These are phyloP conservation scores for Salix suchowensis DNA, from an alignment of 345 rosid genomes.

Conservation along the genomic window DNA sequence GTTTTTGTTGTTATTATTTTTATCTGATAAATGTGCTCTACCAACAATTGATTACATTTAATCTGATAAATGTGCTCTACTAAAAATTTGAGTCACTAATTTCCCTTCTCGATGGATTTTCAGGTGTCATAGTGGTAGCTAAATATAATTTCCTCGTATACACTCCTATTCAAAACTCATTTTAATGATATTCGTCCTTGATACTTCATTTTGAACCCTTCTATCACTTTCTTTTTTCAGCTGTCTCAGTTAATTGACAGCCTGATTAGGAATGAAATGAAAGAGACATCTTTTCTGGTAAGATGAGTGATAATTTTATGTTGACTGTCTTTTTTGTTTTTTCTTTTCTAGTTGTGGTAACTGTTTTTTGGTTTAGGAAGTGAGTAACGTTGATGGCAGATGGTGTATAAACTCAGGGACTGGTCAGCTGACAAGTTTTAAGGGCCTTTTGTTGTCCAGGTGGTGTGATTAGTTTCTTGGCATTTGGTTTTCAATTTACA, in stretches of 20 bases:
- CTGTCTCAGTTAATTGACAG: slow-evolving; percentile 64
- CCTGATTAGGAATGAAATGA: slow-evolving; percentile 54
- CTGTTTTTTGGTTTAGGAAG: slow-evolving; percentile 43
- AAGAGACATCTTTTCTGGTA: slow-evolving; percentile 52
- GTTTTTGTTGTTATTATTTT: too few relatives aligned
- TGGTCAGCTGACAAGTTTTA: slow-evolving; percentile 42
- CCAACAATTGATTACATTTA: background rate
- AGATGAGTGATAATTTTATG: slow-evolving; percentile 10
- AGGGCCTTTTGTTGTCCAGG: slow-evolving; percentile 81
- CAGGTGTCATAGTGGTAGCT: too few relatives aligned
- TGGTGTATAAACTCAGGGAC: slow-evolving; percentile 73
- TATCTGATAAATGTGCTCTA: too few relatives aligned
- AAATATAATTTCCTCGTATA: too few relatives aligned
- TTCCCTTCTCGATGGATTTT: too few relatives aligned
- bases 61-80: background rate
- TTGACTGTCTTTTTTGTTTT: slow-evolving; percentile 16
- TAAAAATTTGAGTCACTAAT: background rate
- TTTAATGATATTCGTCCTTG: background rate
- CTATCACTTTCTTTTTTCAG: slow-evolving; percentile 40
- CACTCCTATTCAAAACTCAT: too few relatives aligned
- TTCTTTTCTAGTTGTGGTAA: slow-evolving; percentile 13
- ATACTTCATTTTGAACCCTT: slow-evolving; percentile 1
- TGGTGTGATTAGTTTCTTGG: slow-evolving; percentile 23
- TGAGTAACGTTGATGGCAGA: slow-evolving; percentile 61
- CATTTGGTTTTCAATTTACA: background rate